phyloP scores from a whole-genome alignment of 2,329 filamentous ascomycete genomes.

The Dactylellina haptotyla region DNA sequence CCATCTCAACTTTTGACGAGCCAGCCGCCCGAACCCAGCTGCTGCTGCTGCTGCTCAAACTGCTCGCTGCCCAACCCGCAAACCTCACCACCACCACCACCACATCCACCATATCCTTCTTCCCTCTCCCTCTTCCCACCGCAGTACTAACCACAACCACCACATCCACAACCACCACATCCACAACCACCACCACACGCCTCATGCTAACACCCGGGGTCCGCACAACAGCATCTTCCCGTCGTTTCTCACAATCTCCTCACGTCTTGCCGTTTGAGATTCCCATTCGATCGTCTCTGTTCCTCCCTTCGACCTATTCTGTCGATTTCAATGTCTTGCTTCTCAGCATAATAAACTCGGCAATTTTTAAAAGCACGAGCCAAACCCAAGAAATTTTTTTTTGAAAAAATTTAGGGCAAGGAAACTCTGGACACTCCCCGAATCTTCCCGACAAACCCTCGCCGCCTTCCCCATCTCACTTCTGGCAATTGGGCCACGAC shows the following conservation, averaged over 20 bases:
- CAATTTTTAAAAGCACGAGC: conserved; percentile 31
- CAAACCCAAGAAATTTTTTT: not conserved
- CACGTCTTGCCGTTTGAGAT: conserved; percentile 18
- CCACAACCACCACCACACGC: conserved; percentile 26
- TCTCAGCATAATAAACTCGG: conserved; percentile 15
- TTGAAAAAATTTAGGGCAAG: not conserved
- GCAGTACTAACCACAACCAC: too few relatives aligned
- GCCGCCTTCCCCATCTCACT: conserved; percentile 5
- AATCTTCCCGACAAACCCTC: conserved; percentile 21
- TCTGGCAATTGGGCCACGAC: conserved; percentile 36
- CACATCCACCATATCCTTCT: not conserved
- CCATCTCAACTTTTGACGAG: too few relatives aligned
- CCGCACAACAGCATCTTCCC: conserved; percentile 42
- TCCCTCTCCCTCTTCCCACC: conserved; percentile 8
- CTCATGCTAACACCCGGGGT: conserved; percentile 43
- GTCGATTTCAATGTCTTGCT: conserved; percentile 32
- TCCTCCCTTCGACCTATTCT: conserved; percentile 49
- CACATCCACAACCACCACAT: conserved; percentile 43
- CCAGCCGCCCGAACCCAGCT: too few relatives aligned
- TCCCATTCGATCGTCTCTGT: conserved; percentile 20
- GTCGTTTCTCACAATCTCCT: conserved; percentile 35
- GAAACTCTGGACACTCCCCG: conserved; percentile 18
- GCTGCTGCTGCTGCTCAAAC: too few relatives aligned
- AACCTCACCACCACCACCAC: too few relatives aligned
- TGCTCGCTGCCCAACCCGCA: too few relatives aligned